These are phyloP conservation scores for Kazachstania viticola DNA, from an alignment of 805 yeast species.

Conservation along the genomic window DNA sequence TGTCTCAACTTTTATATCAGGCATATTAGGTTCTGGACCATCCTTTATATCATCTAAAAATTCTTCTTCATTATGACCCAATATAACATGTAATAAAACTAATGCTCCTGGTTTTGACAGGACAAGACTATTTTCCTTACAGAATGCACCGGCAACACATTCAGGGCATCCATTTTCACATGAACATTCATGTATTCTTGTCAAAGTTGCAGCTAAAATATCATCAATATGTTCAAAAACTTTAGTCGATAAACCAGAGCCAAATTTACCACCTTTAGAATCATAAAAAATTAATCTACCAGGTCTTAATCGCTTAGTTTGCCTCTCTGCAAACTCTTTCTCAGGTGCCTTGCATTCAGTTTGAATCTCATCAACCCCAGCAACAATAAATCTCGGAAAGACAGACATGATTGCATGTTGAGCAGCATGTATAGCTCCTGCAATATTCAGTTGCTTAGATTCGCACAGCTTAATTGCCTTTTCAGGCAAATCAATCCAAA, in stretches of 20 bases:
- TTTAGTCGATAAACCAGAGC: constrained; percentile 69
- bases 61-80: constrained; percentile 36
- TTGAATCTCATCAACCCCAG: constrained; percentile 65
- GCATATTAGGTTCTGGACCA: constrained; percentile 74
- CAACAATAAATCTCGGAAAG: constrained; percentile 59
- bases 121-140: constrained; percentile 73
- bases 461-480: constrained; percentile 48
- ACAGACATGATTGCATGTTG: constrained; percentile 81
- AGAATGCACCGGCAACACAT: constrained; percentile 75
- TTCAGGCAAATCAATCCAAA: constrained; percentile 82
- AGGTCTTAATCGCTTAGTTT: constrained; percentile 66
- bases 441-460: constrained; percentile 49
- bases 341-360: constrained; percentile 98
- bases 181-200: constrained; percentile 50
- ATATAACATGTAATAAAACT: constrained; percentile 49
- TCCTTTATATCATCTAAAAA: constrained; percentile 32
- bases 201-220: constrained; percentile 48
- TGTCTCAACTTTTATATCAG: constrained; percentile 56
- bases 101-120: constrained; percentile 79
- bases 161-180: constrained; percentile 63
- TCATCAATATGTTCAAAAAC: constrained; percentile 70
- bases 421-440: constrained; percentile 95
- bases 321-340: constrained; percentile 77
- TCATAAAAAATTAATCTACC: constrained; percentile 81
- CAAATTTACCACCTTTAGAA: constrained; percentile 66